These are phyloP conservation scores for Rhizopogon sp. DNA, from an alignment of 768 basidiomycete genomes.

Conservation along the genomic window DNA sequence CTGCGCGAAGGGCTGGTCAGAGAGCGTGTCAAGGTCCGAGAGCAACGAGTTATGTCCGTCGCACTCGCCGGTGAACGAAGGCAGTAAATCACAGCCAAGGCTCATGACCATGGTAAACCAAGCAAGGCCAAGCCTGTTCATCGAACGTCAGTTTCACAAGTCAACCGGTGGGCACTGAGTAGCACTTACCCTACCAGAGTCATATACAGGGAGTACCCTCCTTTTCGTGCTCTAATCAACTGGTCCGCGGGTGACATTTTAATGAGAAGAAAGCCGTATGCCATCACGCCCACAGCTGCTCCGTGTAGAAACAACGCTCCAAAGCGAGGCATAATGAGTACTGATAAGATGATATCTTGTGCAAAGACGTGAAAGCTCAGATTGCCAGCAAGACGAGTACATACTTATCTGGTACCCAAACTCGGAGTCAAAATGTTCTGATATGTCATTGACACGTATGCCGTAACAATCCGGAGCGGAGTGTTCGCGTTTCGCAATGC, in stretches of 20 bases:
- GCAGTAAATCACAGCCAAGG: constrained; percentile 37
- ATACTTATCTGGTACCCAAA: too few relatives aligned
- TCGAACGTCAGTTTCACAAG: background rate
- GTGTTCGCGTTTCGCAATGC: too few relatives aligned
- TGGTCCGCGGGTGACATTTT: constrained; percentile 12
- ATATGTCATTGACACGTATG: too few relatives aligned
- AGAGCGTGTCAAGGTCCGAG: background rate
- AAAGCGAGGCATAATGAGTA: background rate
- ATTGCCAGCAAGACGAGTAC: too few relatives aligned
- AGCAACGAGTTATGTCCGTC: background rate
- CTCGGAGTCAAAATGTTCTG: too few relatives aligned
- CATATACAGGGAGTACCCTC: constrained; percentile 67
- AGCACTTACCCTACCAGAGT: constrained; percentile 69
- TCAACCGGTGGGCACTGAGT: background rate
- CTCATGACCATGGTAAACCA: constrained; percentile 38
- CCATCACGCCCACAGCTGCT: constrained; percentile 27
- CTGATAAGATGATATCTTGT: background rate
- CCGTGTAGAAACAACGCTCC: constrained; percentile 26
- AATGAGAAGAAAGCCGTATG: constrained; percentile 29
- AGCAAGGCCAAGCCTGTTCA: constrained; percentile 31
- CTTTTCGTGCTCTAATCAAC: constrained; percentile 41
- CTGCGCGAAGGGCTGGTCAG: constrained; percentile 20
- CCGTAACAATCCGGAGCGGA: too few relatives aligned
- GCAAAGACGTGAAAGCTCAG: too few relatives aligned
- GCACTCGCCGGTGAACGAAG: constrained; percentile 29